Evolutionary conservation across 2,329 filamentous ascomycete species (phyloP).

Genomic region (Claviceps capensis): DNA sequence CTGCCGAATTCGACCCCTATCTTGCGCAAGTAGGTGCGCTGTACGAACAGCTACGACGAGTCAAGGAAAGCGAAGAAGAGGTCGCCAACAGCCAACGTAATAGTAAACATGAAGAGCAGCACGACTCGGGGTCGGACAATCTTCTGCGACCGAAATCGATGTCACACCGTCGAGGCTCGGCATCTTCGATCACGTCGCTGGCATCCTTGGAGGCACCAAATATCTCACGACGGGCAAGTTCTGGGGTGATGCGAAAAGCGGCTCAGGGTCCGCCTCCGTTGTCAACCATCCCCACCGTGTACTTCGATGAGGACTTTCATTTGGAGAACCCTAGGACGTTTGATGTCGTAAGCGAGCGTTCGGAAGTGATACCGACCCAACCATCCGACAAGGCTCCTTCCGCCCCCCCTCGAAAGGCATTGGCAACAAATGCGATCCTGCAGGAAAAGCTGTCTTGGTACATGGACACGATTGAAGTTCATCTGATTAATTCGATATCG

Average conservation of each 20-base stretch:
- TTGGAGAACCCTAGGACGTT: conserved; percentile 94
- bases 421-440: conserved; percentile 91
- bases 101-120: conserved; percentile 29
- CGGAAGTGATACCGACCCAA: conserved; percentile 73
- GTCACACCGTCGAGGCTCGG: conserved; percentile 20
- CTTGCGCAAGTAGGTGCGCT: conserved; percentile 71
- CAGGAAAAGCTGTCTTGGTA: conserved; percentile 99
- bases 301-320: conserved; percentile 90
- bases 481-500: conserved; percentile 91
- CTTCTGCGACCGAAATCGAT: conserved; percentile 30
- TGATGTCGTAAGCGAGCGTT: conserved; percentile 89
- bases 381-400: conserved; percentile 43
- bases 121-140: conserved; percentile 26
- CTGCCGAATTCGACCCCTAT: conserved; percentile 71
- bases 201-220: conserved; percentile 34
- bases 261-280: conserved; percentile 68
- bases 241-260: conserved; percentile 40
- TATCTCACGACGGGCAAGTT: conserved; percentile 30
- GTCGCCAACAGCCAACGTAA: conserved; percentile 28
- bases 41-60: conserved; percentile 77
- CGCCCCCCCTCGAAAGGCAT: conserved; percentile 60
- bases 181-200: conserved; percentile 34
- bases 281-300: conserved; percentile 83
- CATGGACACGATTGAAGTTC: conserved; percentile 97
- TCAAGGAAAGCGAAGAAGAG: conserved; percentile 65